Conservation (phyloP, 306 rosid genomes). For the Arachis hypogaea region DNA sequence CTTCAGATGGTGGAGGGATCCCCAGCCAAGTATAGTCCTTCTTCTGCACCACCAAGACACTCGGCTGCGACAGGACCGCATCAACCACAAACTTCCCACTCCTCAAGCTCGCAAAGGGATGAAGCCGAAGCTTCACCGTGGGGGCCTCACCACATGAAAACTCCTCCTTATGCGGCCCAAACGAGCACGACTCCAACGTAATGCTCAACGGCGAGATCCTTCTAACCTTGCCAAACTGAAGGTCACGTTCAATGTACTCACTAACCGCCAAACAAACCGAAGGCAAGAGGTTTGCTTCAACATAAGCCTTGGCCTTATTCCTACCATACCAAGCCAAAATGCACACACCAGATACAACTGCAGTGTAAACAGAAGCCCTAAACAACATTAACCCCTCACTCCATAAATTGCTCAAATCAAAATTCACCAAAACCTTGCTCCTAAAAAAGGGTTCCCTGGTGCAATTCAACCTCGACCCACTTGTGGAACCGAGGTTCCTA, state of each 20-base stretch:
- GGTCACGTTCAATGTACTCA: conserved; percentile 72
- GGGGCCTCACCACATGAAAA: conserved; percentile 90
- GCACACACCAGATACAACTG: conserved; percentile 75
- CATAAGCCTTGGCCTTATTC: conserved; percentile 65
- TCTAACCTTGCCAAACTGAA: conserved; percentile 78
- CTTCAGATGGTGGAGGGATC: conserved; percentile 58
- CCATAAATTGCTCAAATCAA: conserved; percentile 54
- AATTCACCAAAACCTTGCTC: conserved; percentile 55
- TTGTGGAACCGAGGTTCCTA: conserved; percentile 49
- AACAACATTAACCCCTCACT: conserved; percentile 73
- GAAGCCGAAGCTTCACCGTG: conserved; percentile 64
- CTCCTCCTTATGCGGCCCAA: conserved; percentile 79
- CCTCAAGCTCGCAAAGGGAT: conserved; percentile 82
- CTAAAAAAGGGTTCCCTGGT: conserved; percentile 56
- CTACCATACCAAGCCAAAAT: conserved; percentile 80
- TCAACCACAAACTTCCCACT: conserved; percentile 88
- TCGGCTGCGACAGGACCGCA: conserved; percentile 77
- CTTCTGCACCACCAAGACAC: conserved; percentile 72
- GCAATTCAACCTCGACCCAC: conserved; percentile 62
- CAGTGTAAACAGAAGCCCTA: conserved; percentile 70
- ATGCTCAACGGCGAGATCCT: conserved; percentile 85
- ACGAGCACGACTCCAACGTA: conserved; percentile 79
- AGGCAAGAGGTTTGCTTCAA: conserved; percentile 74
- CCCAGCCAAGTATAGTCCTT: conserved; percentile 93
- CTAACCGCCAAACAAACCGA: conserved; percentile 77